Evolutionary conservation across 441 rosid genomes (phyloP).

Genomic region (Codiaeum variegatum): DNA sequence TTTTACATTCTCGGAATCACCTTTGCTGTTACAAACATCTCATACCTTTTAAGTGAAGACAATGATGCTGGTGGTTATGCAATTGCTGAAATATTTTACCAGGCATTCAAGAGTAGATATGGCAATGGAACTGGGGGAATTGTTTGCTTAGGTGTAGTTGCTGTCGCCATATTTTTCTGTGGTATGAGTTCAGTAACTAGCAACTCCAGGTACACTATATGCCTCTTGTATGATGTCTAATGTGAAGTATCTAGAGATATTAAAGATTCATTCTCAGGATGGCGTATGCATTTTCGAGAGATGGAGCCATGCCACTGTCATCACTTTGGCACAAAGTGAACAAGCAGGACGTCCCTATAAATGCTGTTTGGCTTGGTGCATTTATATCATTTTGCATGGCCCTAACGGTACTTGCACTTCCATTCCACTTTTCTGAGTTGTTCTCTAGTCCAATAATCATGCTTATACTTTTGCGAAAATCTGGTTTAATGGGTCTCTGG

Average conservation of each 20-base stretch:
- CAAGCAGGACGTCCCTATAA: constrained; percentile 76
- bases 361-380: constrained; percentile 87
- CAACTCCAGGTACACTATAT: constrained; percentile 68
- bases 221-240: background rate
- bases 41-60: constrained; percentile 59
- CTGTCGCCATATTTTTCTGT: constrained; percentile 88
- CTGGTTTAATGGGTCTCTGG: background rate
- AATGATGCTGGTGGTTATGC: constrained; percentile 93
- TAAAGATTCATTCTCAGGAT: constrained; percentile 47
- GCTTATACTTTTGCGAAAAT: background rate
- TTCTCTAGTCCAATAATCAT: background rate
- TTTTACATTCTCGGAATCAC: constrained; percentile 82
- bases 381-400: constrained; percentile 89
- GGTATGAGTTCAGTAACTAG: constrained; percentile 98
- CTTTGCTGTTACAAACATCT: constrained; percentile 78
- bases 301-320: constrained; percentile 92
- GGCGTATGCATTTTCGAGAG: constrained; percentile 98
- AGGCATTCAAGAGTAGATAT: constrained; percentile 77
- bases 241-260: background rate
- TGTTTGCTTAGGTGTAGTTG: constrained; percentile 76
- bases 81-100: constrained; percentile 83
- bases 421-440: background rate
- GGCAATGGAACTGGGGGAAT: constrained; percentile 88
- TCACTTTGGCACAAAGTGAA: constrained; percentile 89
- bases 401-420: constrained; percentile 61